Conservation (phyloP, 2,329 filamentous ascomycete species). For the Aspergillus calidoustus region DNA sequence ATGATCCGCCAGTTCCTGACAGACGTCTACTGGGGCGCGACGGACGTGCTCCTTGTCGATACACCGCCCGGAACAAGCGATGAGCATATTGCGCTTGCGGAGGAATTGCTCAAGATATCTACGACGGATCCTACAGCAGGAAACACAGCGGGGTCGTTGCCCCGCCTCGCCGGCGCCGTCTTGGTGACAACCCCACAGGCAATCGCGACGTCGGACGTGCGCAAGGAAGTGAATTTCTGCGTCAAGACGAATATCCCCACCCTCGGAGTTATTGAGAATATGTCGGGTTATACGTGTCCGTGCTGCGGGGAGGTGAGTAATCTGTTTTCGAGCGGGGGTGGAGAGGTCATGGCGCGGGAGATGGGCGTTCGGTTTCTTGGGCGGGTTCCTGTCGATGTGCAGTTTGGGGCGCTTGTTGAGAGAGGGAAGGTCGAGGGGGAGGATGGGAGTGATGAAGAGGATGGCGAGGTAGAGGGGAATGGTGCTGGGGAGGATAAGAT, state of each 20-base stretch:
- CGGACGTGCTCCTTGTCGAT: slow-evolving; percentile 94
- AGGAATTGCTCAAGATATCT: slow-evolving; percentile 69
- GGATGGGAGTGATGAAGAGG: slow-evolving; percentile 31
- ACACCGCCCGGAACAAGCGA: slow-evolving; percentile 96
- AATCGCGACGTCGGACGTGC: slow-evolving; percentile 88
- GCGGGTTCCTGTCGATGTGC: slow-evolving; percentile 87
- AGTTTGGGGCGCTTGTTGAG: slow-evolving; percentile 87
- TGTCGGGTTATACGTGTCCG: slow-evolving; percentile 64
- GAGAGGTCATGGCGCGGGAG: slow-evolving; percentile 84
- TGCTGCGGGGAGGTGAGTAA: slow-evolving; percentile 83
- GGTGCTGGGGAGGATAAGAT: slow-evolving; percentile 10
- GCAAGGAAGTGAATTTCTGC: slow-evolving; percentile 94
- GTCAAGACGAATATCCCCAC: slow-evolving; percentile 78
- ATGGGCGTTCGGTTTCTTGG: slow-evolving; percentile 84
- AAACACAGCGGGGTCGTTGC: slow-evolving; percentile 34
- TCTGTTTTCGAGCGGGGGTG: slow-evolving; percentile 89
- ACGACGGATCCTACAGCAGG: slow-evolving; percentile 29
- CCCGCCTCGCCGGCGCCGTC: slow-evolving; percentile 82
- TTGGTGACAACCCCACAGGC: slow-evolving; percentile 97
- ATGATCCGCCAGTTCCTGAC: slow-evolving; percentile 97
- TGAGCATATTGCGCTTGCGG: slow-evolving; percentile 93
- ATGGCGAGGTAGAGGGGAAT: slow-evolving; percentile 28
- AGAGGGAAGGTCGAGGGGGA: slow-evolving; percentile 52
- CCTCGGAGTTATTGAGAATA: slow-evolving; percentile 93
- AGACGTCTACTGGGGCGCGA: slow-evolving; percentile 82